Percentiles rank a stretch among this genome's conserved stretches.
Evolutionary conservation across 208 protist species (phyloP).

Genomic region (Trypanosoma grayi): DNA sequence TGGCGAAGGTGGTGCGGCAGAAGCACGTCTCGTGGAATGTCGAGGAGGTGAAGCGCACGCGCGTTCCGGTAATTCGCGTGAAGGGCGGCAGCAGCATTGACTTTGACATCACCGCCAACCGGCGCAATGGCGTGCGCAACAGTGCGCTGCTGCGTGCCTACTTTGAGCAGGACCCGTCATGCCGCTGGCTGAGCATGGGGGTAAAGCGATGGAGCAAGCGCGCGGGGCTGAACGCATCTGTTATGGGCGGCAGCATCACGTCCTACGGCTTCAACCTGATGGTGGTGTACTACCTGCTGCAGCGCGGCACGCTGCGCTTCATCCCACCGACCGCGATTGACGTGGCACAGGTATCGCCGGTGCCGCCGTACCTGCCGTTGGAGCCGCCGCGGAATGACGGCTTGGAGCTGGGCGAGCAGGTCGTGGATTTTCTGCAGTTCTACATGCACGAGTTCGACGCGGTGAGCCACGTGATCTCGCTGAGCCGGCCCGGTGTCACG

Average conservation of each 20-base stretch:
- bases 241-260: conserved; percentile 72
- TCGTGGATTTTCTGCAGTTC: conserved; percentile 75
- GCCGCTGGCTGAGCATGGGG: conserved; percentile 71
- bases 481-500: conserved; percentile 56
- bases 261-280: conserved; percentile 90
- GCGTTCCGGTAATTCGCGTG: conserved; percentile 85
- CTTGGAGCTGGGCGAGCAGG: conserved; percentile 51
- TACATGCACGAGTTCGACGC: conserved; percentile 75
- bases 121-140: conserved; percentile 88
- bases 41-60: conserved; percentile 74
- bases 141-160: conserved; percentile 73
- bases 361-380: conserved; percentile 41
- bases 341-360: conserved; percentile 35
- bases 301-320: conserved; percentile 48
- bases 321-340: conserved; percentile 49
- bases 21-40: conserved; percentile 48
- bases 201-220: conserved; percentile 88
- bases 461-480: conserved; percentile 58
- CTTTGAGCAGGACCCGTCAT: conserved; percentile 54
- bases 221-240: conserved; percentile 61
- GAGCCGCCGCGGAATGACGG: conserved; percentile 25
- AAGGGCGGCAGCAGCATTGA: conserved; percentile 31
- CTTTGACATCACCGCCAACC: conserved; percentile 79
- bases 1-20: conserved; percentile 21
- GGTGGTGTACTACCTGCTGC: conserved; percentile 80